Evolutionary conservation across 2,329 filamentous ascomycete species (phyloP).

Genomic region (Tolypocladium paradoxum): DNA sequence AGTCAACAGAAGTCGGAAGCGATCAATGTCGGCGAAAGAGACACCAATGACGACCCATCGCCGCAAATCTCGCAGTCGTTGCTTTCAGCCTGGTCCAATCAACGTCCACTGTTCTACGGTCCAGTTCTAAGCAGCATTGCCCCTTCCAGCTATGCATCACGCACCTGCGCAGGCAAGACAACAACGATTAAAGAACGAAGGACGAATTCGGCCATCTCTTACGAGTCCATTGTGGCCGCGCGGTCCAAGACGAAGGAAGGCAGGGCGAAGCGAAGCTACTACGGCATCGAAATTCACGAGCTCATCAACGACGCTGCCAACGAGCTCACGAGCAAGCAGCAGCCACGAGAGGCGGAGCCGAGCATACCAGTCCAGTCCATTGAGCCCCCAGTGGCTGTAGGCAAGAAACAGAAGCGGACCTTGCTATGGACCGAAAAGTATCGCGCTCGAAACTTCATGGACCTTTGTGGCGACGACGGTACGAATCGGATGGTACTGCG

Average conservation of each 20-base stretch:
- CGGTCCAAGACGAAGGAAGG: slow-evolving; percentile 57
- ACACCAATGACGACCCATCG: not conserved
- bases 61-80: not conserved
- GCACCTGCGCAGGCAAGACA: slow-evolving; percentile 47
- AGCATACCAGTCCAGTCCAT: slow-evolving; percentile 30
- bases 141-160: slow-evolving; percentile 28
- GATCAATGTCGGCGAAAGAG: not conserved
- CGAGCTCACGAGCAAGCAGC: slow-evolving; percentile 35
- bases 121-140: slow-evolving; percentile 15
- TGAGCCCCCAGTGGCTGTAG: slow-evolving; percentile 11
- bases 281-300: slow-evolving; percentile 83
- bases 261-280: slow-evolving; percentile 66
- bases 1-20: not conserved
- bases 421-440: slow-evolving; percentile 97
- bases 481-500: slow-evolving; percentile 83
- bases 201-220: slow-evolving; percentile 36
- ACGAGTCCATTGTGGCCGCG: slow-evolving; percentile 57
- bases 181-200: slow-evolving; percentile 46
- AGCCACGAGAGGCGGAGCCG: slow-evolving; percentile 12
- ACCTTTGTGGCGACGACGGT: slow-evolving; percentile 86
- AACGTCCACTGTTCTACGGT: slow-evolving; percentile 15
- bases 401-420: slow-evolving; percentile 35
- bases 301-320: slow-evolving; percentile 62
- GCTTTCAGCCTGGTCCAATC: slow-evolving; percentile 9
- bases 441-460: slow-evolving; percentile 80